These are phyloP conservation scores for Candida ponderosae DNA, from an alignment of 805 yeast genomes.

Conservation along the genomic window DNA sequence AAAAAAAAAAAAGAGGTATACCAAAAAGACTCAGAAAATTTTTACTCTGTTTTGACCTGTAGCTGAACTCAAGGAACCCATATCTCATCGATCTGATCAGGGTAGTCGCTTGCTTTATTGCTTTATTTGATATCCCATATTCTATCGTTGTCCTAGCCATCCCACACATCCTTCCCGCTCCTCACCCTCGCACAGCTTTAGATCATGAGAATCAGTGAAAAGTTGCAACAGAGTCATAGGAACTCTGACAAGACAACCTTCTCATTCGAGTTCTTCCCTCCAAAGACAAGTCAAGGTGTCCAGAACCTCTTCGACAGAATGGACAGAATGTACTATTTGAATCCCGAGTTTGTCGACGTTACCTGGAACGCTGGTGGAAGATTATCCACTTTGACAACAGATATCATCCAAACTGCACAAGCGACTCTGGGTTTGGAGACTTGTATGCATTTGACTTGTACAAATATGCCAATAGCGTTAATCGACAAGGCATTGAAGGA, in stretches of 20 bases:
- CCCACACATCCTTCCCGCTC: too few species aligned
- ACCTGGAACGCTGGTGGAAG: slow-evolving; percentile 99
- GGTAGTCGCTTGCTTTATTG: too few species aligned
- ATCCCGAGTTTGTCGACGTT: slow-evolving; percentile 88
- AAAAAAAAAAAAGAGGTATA: too few species aligned
- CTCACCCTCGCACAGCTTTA: too few species aligned
- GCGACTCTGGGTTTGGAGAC: slow-evolving; percentile 89
- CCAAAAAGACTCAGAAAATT: too few species aligned
- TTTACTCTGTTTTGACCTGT: too few species aligned
- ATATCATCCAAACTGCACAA: slow-evolving; percentile 86
- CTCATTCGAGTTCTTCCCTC: slow-evolving; percentile 95
- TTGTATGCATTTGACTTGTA: slow-evolving; percentile 96
- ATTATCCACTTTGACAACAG: slow-evolving; percentile 74
- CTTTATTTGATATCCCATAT: too few species aligned
- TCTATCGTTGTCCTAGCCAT: too few species aligned
- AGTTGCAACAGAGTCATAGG: slow-evolving; percentile 24
- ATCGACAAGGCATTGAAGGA: slow-evolving; percentile 80
- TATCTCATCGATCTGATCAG: too few species aligned
- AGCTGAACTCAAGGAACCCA: too few species aligned
- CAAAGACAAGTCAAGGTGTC: slow-evolving; percentile 95
- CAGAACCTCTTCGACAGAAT: slow-evolving; percentile 93
- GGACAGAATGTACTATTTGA: slow-evolving; percentile 92
- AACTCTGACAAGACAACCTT: slow-evolving; percentile 52
- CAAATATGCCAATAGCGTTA: slow-evolving; percentile 78
- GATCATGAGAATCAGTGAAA: slow-evolving; percentile 31